A percentile compares a stretch with the other conserved stretches of the same genome.
Conservation (phyloP, 441 rosid genomes). For the Erysimum cheiri region DNA sequence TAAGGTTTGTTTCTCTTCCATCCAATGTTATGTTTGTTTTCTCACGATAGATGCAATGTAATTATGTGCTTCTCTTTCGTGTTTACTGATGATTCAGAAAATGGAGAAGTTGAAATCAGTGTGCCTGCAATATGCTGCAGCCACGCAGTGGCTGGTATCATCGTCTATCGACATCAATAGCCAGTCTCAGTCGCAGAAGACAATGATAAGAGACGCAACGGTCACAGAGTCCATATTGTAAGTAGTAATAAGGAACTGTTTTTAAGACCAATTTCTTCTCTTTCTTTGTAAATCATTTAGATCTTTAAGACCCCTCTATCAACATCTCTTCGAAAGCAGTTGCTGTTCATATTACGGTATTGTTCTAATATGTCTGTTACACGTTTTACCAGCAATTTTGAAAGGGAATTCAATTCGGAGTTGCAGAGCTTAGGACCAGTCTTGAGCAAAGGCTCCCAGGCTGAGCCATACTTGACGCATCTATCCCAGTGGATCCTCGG, state of each 20-base stretch:
- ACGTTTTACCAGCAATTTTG: constrained; percentile 69
- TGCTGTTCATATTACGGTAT: not conserved
- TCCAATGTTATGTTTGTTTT: constrained; percentile 2
- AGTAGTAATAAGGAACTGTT: constrained; percentile 47
- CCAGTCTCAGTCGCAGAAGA: constrained; percentile 53
- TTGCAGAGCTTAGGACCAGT: constrained; percentile 87
- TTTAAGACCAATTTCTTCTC: constrained; percentile 2
- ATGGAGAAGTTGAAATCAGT: constrained; percentile 84
- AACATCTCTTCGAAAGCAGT: constrained; percentile 25
- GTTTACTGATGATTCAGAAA: constrained; percentile 58
- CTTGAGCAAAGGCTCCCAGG: constrained; percentile 83
- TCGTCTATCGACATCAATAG: constrained; percentile 70
- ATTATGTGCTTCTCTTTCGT: not conserved
- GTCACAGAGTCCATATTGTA: constrained; percentile 86
- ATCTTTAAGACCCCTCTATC: not conserved
- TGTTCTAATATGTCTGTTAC: constrained; percentile 24
- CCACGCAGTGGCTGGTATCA: constrained; percentile 94
- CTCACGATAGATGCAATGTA: not conserved
- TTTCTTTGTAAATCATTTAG: not conserved
- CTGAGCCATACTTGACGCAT: constrained; percentile 94
- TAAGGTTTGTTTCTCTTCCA: constrained; percentile 60
- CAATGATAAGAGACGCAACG: constrained; percentile 55
- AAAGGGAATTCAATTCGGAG: constrained; percentile 83
- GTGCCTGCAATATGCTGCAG: constrained; percentile 92
- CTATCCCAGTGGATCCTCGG: constrained; percentile 97